A percentile compares a stretch with the other conserved stretches of the same genome.
phyloP scores from a whole-genome alignment of 768 basidiomycete genomes.

The Lactarius quietus region DNA sequence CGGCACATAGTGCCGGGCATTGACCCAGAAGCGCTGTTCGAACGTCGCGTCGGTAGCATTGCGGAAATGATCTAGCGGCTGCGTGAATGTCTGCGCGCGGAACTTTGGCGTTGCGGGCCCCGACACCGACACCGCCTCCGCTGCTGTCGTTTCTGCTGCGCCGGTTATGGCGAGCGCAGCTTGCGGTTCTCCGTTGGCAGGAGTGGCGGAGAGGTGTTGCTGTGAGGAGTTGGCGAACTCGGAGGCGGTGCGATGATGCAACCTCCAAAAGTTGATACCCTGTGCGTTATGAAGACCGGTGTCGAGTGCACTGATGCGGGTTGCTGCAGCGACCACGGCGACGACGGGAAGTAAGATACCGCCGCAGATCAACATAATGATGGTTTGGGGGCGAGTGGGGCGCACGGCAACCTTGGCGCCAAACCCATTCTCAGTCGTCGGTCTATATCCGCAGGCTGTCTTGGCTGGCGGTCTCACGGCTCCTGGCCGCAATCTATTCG shows the following conservation, averaged over 20 bases:
- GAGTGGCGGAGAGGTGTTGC: not conserved
- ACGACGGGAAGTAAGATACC: not conserved
- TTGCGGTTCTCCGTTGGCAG: not conserved
- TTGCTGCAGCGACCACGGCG: not conserved
- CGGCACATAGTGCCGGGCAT: slow-evolving; percentile 71
- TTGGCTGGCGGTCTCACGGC: not conserved
- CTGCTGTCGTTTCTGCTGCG: not conserved
- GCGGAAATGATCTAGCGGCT: slow-evolving; percentile 83
- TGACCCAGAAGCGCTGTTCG: slow-evolving; percentile 91
- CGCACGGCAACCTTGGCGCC: not conserved
- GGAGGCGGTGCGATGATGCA: not conserved
- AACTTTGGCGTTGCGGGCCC: slow-evolving; percentile 32
- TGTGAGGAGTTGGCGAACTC: not conserved
- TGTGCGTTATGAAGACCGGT: not conserved
- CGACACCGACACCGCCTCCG: not conserved
- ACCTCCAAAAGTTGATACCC: not conserved
- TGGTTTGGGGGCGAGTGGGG: not conserved
- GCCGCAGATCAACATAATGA: not conserved
- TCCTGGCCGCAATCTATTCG: not conserved
- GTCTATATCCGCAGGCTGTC: not conserved
- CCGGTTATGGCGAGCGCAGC: not conserved
- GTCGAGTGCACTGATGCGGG: not conserved
- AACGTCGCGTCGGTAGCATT: slow-evolving; percentile 57
- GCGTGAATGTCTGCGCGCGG: slow-evolving; percentile 66
- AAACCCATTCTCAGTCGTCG: not conserved